phyloP scores from a whole-genome alignment of 805 yeast species.

The Candida nitratophila region DNA sequence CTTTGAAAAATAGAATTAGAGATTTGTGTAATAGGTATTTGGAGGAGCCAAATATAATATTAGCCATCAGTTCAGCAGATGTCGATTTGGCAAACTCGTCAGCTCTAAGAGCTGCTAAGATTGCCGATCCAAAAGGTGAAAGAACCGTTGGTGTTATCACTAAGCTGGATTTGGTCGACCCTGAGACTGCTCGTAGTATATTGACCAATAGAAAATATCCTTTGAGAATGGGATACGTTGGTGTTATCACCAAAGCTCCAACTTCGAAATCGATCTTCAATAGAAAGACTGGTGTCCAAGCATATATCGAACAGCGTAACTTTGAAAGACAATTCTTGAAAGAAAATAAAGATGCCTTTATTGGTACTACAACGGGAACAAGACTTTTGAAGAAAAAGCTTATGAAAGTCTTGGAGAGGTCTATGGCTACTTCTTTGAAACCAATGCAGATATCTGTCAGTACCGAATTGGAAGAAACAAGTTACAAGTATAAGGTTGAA shows the following conservation, averaged over 20 bases:
- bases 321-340: slow-evolving; percentile 61
- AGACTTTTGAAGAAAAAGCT: slow-evolving; percentile 67
- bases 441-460: slow-evolving; percentile 85
- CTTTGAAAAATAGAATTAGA: slow-evolving; percentile 71
- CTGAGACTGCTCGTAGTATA: slow-evolving; percentile 60
- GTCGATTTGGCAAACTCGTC: slow-evolving; percentile 96
- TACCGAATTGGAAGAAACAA: slow-evolving; percentile 87
- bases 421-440: slow-evolving; percentile 82
- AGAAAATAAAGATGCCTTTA: slow-evolving; percentile 50
- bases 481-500: slow-evolving; percentile 91
- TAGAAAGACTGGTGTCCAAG: slow-evolving; percentile 49
- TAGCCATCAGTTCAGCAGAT: slow-evolving; percentile 96
- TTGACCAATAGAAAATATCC: slow-evolving; percentile 82
- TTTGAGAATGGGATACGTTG: slow-evolving; percentile 93
- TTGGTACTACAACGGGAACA: slow-evolving; percentile 70
- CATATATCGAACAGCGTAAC: slow-evolving; percentile 61
- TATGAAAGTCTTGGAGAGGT: slow-evolving; percentile 78
- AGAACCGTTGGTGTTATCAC: slow-evolving; percentile 96
- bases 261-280: slow-evolving; percentile 37
- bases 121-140: slow-evolving; percentile 89
- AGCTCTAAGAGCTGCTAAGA: slow-evolving; percentile 83
- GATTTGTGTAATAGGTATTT: slow-evolving; percentile 78
- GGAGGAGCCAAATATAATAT: slow-evolving; percentile 85
- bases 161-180: slow-evolving; percentile 82
- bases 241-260: slow-evolving; percentile 85